Base-by-base conservation (phyloP, 371 early-diverging fungal genomes). In the Mucor sp. region DNA sequence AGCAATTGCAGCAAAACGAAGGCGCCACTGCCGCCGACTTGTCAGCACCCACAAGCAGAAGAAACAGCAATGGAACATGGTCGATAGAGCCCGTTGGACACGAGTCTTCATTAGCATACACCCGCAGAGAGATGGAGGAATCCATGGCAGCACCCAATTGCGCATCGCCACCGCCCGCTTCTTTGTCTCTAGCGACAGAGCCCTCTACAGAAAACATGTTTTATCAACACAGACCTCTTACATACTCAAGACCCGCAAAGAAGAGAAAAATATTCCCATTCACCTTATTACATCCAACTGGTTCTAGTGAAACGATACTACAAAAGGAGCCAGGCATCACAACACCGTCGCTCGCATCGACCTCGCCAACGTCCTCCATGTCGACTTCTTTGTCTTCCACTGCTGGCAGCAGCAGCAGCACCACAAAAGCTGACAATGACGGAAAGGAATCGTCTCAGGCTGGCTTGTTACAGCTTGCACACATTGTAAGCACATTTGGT, bases 401-500 rank as follows among this genome's bases (percentile, higher is more conserved):
- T 27, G 21, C 58, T 37, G 27, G 21, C 8, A 28, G 4, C 28
- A 58, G 50, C 27, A 43, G 11, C 19, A 58, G 50, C 27, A 43
- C 2, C 19, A 6, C 25, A 6, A 60, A 58, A n/a, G 37, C 9
- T 27, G 56, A 58, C 9, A 59, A 23, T 15, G 58, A 68, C 39
- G 47, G n/a, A 3, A 65, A 60, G n/a, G n/a, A 19, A 17, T 27
- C 71, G 35, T 67, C 71, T 11, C 44, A 63, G 21, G 59, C 67
- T 27, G 68, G 69, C 27, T 67, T 79, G 35, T 65, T 75, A 11
- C 72, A 77, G 35, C 62, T 79, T 53, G 78, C 80, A 27, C 79
- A 82, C 62, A 72, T 77, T 53, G 80, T 82, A 5, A 77, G 76
- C 53, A 77, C 80, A 21, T 82, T 82, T 75, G 82, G 82, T 41